phyloP scores from a whole-genome alignment of 2,329 filamentous ascomycete genomes.

The Penicillium sp. region DNA sequence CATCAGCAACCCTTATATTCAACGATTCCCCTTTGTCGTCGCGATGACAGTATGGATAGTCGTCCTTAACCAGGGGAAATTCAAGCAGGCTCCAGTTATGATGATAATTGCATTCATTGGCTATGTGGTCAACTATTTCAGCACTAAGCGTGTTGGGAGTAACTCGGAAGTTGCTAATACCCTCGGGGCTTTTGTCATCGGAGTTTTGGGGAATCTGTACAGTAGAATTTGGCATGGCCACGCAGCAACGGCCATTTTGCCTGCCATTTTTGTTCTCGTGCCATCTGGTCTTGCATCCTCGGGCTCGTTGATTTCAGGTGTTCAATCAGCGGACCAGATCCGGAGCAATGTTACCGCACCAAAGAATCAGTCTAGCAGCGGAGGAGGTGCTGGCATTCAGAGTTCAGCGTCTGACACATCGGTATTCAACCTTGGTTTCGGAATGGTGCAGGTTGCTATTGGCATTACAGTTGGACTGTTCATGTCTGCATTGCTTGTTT shows the following conservation, averaged over 20 bases:
- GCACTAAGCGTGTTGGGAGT: conserved; percentile 61
- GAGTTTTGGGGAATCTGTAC: conserved; percentile 73
- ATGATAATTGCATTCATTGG: conserved; percentile 66
- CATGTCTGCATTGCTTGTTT: conserved; percentile 47
- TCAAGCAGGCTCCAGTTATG: conserved; percentile 73
- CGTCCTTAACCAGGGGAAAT: conserved; percentile 76
- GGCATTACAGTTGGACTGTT: conserved; percentile 52
- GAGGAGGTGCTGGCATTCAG: neutral
- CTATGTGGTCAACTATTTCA: conserved; percentile 72
- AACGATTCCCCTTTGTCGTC: conserved; percentile 67
- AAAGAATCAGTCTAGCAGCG: conserved; percentile 4
- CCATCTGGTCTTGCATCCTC: conserved; percentile 55
- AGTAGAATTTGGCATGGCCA: conserved; percentile 67
- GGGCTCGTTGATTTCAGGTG: conserved; percentile 52
- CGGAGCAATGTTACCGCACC: conserved; percentile 23
- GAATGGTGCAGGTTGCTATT: conserved; percentile 53
- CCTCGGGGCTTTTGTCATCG: conserved; percentile 70
- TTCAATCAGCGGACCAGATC: conserved; percentile 54
- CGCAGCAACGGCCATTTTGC: conserved; percentile 77
- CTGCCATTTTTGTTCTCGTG: conserved; percentile 72
- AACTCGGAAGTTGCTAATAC: conserved; percentile 73
- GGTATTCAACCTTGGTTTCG: conserved; percentile 17
- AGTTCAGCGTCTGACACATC: conserved; percentile 8
- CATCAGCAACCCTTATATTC: conserved; percentile 39
- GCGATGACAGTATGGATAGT: conserved; percentile 69